Evolutionary conservation across 768 basidiomycete species (phyloP).

Genomic region (Leccinum imitatum): DNA sequence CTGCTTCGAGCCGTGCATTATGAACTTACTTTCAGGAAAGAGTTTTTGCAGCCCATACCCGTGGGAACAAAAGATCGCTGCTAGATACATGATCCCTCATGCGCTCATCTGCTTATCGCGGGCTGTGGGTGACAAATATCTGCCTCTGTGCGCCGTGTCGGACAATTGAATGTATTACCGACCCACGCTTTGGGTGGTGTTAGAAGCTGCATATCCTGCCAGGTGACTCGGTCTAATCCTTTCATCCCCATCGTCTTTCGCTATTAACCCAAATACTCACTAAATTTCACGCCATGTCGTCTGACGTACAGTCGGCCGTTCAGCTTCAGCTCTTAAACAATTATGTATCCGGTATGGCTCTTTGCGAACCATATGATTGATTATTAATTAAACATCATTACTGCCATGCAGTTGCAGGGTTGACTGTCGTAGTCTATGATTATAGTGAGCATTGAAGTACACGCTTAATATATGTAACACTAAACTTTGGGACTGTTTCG

Average conservation of each 20-base stretch:
- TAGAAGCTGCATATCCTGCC: not conserved
- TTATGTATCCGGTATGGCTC: not conserved
- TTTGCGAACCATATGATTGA: not conserved
- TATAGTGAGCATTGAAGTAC: not conserved
- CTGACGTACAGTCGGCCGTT: not conserved
- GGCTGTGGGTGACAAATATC: too few species aligned
- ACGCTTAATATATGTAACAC: not conserved
- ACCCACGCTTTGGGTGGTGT: not conserved
- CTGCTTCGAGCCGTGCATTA: not conserved
- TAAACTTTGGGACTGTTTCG: not conserved
- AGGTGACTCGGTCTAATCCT: not conserved
- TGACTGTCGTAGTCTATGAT: not conserved
- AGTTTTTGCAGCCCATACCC: too few species aligned
- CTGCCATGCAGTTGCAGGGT: not conserved
- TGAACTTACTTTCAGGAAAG: rapidly evolving
- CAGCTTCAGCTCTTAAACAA: not conserved
- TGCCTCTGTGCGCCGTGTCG: too few species aligned
- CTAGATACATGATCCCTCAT: too few species aligned
- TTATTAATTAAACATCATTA: not conserved
- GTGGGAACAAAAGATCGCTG: too few species aligned
- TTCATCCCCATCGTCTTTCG: not conserved
- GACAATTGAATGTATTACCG: too few species aligned
- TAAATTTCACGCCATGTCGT: not conserved
- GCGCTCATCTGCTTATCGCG: too few species aligned
- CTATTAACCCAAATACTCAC: not conserved